phyloP scores from a whole-genome alignment of 2,329 filamentous ascomycete genomes.

The Stenocarpella maydis region DNA sequence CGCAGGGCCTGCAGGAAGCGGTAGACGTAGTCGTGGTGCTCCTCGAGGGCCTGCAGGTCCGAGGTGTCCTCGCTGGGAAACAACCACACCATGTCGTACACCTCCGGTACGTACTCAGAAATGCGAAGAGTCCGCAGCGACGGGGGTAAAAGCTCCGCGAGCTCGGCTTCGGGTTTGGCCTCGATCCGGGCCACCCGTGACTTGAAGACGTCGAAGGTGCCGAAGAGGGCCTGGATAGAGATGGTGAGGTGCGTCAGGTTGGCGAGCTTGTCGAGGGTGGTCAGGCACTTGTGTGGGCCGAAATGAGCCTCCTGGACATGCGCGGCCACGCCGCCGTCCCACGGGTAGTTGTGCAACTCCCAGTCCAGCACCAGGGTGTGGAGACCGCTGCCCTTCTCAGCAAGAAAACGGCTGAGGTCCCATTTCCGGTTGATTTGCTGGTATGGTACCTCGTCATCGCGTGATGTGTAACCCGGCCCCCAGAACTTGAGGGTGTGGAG shows the following conservation, averaged over 20 bases:
- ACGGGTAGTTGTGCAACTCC: neutral
- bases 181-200: neutral
- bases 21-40: neutral
- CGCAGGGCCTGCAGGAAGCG: neutral
- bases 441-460: neutral
- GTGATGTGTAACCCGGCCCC: neutral
- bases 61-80: no score
- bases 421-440: neutral
- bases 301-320: neutral
- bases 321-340: no score
- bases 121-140: neutral
- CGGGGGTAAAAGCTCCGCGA: neutral
- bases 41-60: neutral
- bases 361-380: slow-evolving; percentile 6
- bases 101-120: neutral
- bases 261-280: neutral
- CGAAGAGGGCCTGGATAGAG: neutral
- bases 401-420: neutral
- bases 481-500: neutral
- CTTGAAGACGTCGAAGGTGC: neutral
- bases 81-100: neutral
- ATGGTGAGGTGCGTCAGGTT: slow-evolving; percentile 1
- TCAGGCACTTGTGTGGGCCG: neutral
- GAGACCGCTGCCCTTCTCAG: neutral
- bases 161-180: no score